Percentiles rank a stretch among this genome's conserved stretches.
phyloP scores from a whole-genome alignment of 1,139 yeast species.

The Candida tetrigidarum region DNA sequence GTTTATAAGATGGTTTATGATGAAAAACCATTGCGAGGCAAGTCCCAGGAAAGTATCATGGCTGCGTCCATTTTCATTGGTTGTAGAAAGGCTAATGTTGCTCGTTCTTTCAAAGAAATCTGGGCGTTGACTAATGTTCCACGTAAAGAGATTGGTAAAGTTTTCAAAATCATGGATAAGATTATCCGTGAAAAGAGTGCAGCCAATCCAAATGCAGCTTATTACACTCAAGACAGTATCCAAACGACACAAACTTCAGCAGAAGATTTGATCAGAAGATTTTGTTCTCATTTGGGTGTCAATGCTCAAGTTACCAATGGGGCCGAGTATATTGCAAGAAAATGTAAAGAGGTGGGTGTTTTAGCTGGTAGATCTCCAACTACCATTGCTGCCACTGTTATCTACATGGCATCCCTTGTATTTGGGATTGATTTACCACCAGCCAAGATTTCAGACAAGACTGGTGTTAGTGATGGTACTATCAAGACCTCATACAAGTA shows the following conservation, averaged over 20 bases:
- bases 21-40: constrained; percentile 84
- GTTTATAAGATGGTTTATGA: constrained; percentile 93
- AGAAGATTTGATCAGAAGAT: constrained; percentile 93
- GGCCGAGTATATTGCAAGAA: constrained; percentile 90
- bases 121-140: constrained; percentile 96
- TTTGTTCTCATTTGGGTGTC: constrained; percentile 93
- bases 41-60: constrained; percentile 92
- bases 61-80: constrained; percentile 97
- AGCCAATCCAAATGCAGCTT: constrained; percentile 41
- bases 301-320: constrained; percentile 86
- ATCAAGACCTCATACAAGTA: constrained; percentile 91
- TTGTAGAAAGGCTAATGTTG: constrained; percentile 92
- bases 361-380: constrained; percentile 97
- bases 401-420: constrained; percentile 86
- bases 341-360: constrained; percentile 90
- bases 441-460: constrained; percentile 82
- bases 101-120: constrained; percentile 94
- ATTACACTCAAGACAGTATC: constrained; percentile 54
- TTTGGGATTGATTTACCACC: constrained; percentile 77
- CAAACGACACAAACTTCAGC: constrained; percentile 91
- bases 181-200: constrained; percentile 71
- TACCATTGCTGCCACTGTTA: constrained; percentile 97
- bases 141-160: constrained; percentile 90
- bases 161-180: constrained; percentile 79
- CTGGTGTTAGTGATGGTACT: constrained; percentile 99